A percentile compares a stretch with the other conserved stretches of the same genome.
These are phyloP conservation scores for Cladophialophora exuberans DNA, from an alignment of 2,329 filamentous ascomycete species.

Conservation along the genomic window DNA sequence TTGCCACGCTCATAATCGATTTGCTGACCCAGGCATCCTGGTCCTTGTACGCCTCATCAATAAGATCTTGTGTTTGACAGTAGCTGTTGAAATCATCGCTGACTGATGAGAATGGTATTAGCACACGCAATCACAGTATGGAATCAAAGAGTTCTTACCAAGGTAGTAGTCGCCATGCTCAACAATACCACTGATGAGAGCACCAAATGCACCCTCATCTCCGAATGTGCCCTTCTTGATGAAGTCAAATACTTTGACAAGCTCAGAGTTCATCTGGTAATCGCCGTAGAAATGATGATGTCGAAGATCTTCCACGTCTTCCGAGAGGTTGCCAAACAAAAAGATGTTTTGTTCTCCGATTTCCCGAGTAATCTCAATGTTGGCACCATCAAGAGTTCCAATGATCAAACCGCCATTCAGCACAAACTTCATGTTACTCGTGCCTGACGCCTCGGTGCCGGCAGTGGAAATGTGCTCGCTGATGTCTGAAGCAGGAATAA, in stretches of 20 bases:
- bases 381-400: slow-evolving; percentile 95
- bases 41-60: slow-evolving; percentile 90
- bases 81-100: slow-evolving; percentile 98
- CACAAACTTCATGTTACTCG: slow-evolving; percentile 99
- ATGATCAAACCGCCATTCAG: slow-evolving; percentile 97
- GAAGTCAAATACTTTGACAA: slow-evolving; percentile 78
- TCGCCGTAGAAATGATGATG: slow-evolving; percentile 84
- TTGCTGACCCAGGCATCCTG: slow-evolving; percentile 92
- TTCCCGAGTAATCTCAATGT: slow-evolving; percentile 97
- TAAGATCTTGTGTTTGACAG: slow-evolving; percentile 83
- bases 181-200: slow-evolving; percentile 79
- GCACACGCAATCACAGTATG: background rate
- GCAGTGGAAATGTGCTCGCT: slow-evolving; percentile 99
- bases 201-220: slow-evolving; percentile 74
- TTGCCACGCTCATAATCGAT: slow-evolving; percentile 81
- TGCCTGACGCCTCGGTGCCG: slow-evolving; percentile 85
- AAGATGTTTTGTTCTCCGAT: slow-evolving; percentile 98
- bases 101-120: slow-evolving; percentile 50
- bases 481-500: slow-evolving; percentile 89
- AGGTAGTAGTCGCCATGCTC: slow-evolving; percentile 98
- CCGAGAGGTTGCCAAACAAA: slow-evolving; percentile 92
- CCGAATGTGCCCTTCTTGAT: slow-evolving; percentile 85
- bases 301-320: slow-evolving; percentile 95
- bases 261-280: slow-evolving; percentile 74
- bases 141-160: slow-evolving; percentile 13